phyloP scores from a whole-genome alignment of 257 asterid species.

The Primulina tabacum region DNA sequence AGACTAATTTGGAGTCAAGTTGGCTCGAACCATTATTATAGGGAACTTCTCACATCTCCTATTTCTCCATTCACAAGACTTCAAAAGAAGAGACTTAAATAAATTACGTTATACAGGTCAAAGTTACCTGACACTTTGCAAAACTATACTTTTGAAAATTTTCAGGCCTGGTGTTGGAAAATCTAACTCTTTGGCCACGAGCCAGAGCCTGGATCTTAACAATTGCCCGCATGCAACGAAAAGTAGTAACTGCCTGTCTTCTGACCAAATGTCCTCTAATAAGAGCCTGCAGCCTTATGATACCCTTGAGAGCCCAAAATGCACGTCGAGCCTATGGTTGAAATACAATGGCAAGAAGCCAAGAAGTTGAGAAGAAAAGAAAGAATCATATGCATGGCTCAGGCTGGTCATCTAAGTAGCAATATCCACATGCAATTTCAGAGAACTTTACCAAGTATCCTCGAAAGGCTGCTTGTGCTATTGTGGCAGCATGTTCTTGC shows the following conservation, averaged over 20 bases:
- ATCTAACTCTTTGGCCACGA: conserved; percentile 39
- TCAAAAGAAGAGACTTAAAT: neutral
- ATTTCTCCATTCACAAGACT: neutral
- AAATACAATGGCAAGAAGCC: neutral
- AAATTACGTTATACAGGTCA: neutral
- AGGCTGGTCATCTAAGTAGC: conserved; percentile 11
- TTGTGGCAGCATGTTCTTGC: conserved; percentile 68
- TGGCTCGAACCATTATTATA: too few relatives aligned
- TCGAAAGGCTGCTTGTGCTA: conserved; percentile 76
- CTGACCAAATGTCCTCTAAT: conserved; percentile 53
- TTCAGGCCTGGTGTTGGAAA: conserved; percentile 24
- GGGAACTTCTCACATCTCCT: neutral
- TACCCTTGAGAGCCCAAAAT: conserved; percentile 42
- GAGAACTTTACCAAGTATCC: conserved; percentile 66
- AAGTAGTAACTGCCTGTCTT: conserved; percentile 51
- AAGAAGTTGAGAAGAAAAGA: neutral
- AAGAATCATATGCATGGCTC: neutral
- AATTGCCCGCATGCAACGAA: conserved; percentile 42
- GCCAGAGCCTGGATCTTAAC: conserved; percentile 50
- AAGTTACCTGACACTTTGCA: neutral
- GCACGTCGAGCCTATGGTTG: conserved; percentile 39
- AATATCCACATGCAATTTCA: conserved; percentile 14
- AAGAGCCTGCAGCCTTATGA: conserved; percentile 47
- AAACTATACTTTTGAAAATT: conserved; percentile 9
- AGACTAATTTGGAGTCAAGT: too few relatives aligned